Percentiles rank a stretch among this genome's conserved stretches.
Evolutionary conservation across 805 yeast species (phyloP).

Genomic region (Yarrowia osloensis): DNA sequence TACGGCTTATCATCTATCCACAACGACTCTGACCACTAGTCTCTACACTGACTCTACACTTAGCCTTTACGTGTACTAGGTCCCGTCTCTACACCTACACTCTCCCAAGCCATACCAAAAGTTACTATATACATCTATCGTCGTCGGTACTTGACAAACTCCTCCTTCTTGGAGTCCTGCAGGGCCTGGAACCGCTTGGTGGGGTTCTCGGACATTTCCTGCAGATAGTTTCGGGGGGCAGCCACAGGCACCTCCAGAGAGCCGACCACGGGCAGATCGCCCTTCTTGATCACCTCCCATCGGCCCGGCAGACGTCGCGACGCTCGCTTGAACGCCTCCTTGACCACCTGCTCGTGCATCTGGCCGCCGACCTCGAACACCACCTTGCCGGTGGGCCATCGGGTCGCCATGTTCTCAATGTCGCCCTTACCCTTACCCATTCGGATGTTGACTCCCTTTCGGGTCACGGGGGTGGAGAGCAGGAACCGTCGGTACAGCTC

Average conservation of each 20-base stretch:
- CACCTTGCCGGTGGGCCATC: slow-evolving; percentile 94
- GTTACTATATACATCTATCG: slow-evolving; percentile 46
- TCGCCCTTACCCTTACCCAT: slow-evolving; percentile 99
- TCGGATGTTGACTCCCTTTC: slow-evolving; percentile 97
- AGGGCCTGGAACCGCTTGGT: slow-evolving; percentile 62
- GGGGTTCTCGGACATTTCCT: slow-evolving; percentile 59
- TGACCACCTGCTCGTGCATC: slow-evolving; percentile 85
- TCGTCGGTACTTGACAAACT: slow-evolving; percentile 62
- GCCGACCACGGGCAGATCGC: slow-evolving; percentile 71
- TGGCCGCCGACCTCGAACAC: slow-evolving; percentile 77
- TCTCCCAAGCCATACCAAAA: neutral
- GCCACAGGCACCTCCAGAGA: slow-evolving; percentile 54
- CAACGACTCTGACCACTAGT: too few species aligned
- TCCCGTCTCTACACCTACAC: too few species aligned
- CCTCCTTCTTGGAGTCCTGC: slow-evolving; percentile 52
- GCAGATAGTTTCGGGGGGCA: slow-evolving; percentile 54
- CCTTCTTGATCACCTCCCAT: slow-evolving; percentile 75
- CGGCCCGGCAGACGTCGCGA: slow-evolving; percentile 90
- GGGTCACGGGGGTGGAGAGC: slow-evolving; percentile 86
- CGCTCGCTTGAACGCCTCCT: slow-evolving; percentile 86
- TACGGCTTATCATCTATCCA: too few species aligned
- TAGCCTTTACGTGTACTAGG: too few species aligned
- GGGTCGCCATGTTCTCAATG: slow-evolving; percentile 94
- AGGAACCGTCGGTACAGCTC: slow-evolving; percentile 75
- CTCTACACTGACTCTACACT: too few species aligned